Conservation (phyloP, 2,329 filamentous ascomycete species). For the Leptographium wingfieldii region DNA sequence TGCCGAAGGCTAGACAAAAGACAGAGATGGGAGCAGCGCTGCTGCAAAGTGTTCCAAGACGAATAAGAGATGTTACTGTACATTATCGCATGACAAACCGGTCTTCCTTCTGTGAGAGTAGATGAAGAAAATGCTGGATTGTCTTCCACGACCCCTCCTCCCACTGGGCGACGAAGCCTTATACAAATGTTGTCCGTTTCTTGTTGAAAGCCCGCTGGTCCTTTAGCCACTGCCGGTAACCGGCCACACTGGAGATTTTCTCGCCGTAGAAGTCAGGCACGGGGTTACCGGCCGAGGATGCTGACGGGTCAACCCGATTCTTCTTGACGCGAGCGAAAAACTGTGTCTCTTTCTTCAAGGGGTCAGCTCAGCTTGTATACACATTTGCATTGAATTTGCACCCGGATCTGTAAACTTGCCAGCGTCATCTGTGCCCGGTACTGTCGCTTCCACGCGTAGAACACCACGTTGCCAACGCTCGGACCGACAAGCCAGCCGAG, state of each 20-base stretch:
- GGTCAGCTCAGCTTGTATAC: background rate
- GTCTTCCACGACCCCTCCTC: background rate
- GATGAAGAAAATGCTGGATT: background rate
- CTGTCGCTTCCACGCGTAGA: conserved; percentile 61
- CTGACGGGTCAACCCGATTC: conserved; percentile 80
- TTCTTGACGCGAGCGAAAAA: conserved; percentile 89
- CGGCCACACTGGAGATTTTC: conserved; percentile 85
- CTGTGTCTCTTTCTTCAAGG: conserved; percentile 75
- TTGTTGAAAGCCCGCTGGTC: conserved; percentile 95
- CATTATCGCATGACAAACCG: background rate
- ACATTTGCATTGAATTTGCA: background rate
- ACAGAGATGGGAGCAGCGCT: background rate
- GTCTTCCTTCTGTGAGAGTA: no score
- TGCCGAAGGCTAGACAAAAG: background rate
- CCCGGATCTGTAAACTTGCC: conserved; percentile 29
- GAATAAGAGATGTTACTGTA: background rate
- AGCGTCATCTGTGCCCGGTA: conserved; percentile 59
- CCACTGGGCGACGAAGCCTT: conserved; percentile 12
- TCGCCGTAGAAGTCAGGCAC: conserved; percentile 97
- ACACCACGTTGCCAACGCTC: conserved; percentile 65
- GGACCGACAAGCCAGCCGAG: conserved; percentile 83
- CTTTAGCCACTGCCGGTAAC: conserved; percentile 92
- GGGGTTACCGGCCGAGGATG: conserved; percentile 81
- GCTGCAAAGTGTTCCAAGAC: background rate
- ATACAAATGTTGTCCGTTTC: conserved; percentile 60